These are phyloP conservation scores for Saturnispora kantuleensis DNA, from an alignment of 805 yeast species.

Conservation along the genomic window DNA sequence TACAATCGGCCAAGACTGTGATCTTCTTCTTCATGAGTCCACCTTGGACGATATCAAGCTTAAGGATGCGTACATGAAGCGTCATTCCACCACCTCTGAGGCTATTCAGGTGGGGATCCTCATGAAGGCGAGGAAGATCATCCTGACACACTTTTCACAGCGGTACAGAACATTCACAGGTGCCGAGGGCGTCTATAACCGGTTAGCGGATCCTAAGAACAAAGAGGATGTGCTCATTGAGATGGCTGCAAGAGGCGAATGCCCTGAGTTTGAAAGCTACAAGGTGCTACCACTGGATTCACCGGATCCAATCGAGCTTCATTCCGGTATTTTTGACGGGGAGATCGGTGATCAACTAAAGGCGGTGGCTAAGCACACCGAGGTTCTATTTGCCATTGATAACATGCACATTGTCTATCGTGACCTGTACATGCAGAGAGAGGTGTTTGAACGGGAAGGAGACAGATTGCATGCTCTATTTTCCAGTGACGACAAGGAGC, in stretches of 20 bases:
- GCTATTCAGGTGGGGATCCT: constrained; percentile 60
- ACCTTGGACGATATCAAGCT: constrained; percentile 73
- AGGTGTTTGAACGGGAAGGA: constrained; percentile 23
- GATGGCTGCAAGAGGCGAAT: constrained; percentile 16
- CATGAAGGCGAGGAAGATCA: constrained; percentile 63
- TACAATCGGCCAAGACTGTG: constrained; percentile 54
- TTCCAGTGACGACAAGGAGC: constrained; percentile 18
- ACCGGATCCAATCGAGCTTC: constrained; percentile 14
- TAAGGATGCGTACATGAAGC: constrained; percentile 71
- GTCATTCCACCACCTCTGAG: constrained; percentile 83
- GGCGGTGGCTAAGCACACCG: constrained; percentile 18
- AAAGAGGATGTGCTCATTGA: constrained; percentile 9
- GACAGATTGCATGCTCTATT: constrained; percentile 20
- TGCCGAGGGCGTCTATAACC: constrained; percentile 18
- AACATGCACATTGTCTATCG: constrained; percentile 44
- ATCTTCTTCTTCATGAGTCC: constrained; percentile 84
- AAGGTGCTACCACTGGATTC: constrained; percentile 11
- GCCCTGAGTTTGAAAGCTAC: constrained; percentile 1
- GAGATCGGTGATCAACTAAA: constrained; percentile 10
- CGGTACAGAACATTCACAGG: constrained; percentile 55
- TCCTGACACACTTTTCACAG: constrained; percentile 89
- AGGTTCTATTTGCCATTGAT: constrained; percentile 51
- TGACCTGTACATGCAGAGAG: constrained; percentile 31
- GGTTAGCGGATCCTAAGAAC: constrained; percentile 15
- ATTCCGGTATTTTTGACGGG: constrained; percentile 19